phyloP scores from a whole-genome alignment of 2,329 filamentous ascomycete genomes.

The Ophiocordyceps camponoti-leonardi region DNA sequence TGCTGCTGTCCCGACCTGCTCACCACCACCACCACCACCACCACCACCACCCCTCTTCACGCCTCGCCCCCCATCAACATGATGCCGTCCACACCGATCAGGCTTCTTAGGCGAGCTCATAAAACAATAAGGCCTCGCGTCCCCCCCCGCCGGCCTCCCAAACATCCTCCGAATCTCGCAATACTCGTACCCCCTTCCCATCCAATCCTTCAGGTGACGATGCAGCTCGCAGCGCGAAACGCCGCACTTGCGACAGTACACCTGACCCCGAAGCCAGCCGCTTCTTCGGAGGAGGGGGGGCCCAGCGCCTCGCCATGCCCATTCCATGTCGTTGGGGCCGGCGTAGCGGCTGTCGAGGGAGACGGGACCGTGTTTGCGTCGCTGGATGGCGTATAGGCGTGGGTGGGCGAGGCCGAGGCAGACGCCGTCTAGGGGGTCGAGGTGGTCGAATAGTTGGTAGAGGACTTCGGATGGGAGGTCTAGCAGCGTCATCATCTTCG shows the following conservation, averaged over 20 bases:
- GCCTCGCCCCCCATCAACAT: too few relatives aligned
- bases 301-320: slow-evolving; percentile 42
- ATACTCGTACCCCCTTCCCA: slow-evolving; percentile 39
- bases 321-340: slow-evolving; percentile 46
- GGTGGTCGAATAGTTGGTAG: slow-evolving; percentile 41
- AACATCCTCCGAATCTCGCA: slow-evolving; percentile 42
- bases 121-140: slow-evolving; percentile 35
- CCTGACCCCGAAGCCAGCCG: slow-evolving; percentile 39
- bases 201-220: slow-evolving; percentile 42
- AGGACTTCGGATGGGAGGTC: slow-evolving; percentile 43
- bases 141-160: slow-evolving; percentile 27
- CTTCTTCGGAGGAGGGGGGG: slow-evolving; percentile 31
- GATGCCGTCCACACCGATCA: slow-evolving; percentile 39
- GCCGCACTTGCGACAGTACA: slow-evolving; percentile 45
- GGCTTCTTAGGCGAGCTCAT: slow-evolving; percentile 43
- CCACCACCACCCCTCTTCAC: too few relatives aligned
- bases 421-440: slow-evolving; percentile 47
- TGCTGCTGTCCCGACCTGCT: too few relatives aligned
- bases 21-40: too few relatives aligned
- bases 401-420: slow-evolving; percentile 42
- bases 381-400: slow-evolving; percentile 41
- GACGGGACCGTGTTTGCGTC: slow-evolving; percentile 36
- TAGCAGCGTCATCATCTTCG: slow-evolving; percentile 28
- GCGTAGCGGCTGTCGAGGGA: slow-evolving; percentile 36
- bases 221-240: slow-evolving; percentile 44